phyloP scores from a whole-genome alignment of 768 basidiomycete genomes.

The Mrakia hoshinonis region DNA sequence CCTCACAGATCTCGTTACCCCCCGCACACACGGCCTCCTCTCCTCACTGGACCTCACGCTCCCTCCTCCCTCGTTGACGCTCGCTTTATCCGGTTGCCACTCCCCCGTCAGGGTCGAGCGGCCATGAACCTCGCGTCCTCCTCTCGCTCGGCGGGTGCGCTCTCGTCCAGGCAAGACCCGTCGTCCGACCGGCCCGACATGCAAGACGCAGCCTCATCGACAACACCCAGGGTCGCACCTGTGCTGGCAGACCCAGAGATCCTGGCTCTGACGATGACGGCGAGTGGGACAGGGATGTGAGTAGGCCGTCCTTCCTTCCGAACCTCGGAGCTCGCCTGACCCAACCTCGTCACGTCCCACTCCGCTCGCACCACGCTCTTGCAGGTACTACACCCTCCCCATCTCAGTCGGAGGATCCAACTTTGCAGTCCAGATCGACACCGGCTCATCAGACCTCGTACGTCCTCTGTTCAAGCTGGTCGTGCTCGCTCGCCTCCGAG shows the following conservation, averaged over 20 bases:
- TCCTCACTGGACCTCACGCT: too few species aligned
- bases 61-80: too few species aligned
- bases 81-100: too few species aligned
- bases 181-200: too few species aligned
- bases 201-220: not conserved
- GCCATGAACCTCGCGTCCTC: too few species aligned
- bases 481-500: not conserved
- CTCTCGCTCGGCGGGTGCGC: too few species aligned
- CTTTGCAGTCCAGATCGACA: conserved; percentile 17
- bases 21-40: too few species aligned
- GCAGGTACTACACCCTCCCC: conserved; percentile 26
- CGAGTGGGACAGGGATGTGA: conserved; percentile 14
- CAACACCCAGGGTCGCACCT: not conserved
- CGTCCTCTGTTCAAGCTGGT: not conserved
- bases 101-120: too few species aligned
- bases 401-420: conserved; percentile 15
- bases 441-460: conserved; percentile 26
- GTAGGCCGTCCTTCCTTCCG: not conserved
- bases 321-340: not conserved
- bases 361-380: too few species aligned
- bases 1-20: too few species aligned
- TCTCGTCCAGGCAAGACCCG: too few species aligned
- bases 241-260: conserved; percentile 3
- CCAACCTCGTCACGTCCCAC: too few species aligned
- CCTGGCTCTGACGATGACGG: conserved; percentile 7